Evolutionary conservation across 2,329 filamentous ascomycete species (phyloP), one percentile per base, ranked within the genome.

Genomic region (Cephalotrichum gorgonifer): DNA sequence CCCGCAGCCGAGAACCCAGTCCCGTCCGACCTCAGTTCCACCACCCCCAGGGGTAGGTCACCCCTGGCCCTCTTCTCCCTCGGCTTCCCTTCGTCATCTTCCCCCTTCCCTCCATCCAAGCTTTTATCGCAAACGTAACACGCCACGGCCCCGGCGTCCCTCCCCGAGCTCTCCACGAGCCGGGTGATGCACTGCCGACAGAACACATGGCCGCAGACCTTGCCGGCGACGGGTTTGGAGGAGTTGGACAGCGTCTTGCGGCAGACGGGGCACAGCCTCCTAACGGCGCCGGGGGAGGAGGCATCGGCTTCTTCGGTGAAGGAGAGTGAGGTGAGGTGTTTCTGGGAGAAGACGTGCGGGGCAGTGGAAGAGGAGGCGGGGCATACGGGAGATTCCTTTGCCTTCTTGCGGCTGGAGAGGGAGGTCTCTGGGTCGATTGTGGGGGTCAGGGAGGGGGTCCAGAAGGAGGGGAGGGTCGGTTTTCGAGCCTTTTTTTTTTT

Each of bases 1-100:
- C 93, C 91, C n/a, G 85, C 83, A 4, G 88, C 86, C 4, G 91
- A 90, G 65, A 95, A 97, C 0, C 91, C 91, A 0, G 91, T 97
- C 1, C 91, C 91, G 57, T 96, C 91, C 31, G 84, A 87, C 55
- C 79, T 82, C 44, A 97, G 76, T 59, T 86, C 80, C 3, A 96
- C 83, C 30, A 96, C 61, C 0, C 90, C 90, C 0, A 83, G 79
- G 52, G 74, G 79, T 31, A 85, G 74, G 47, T 71, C 78, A 31
- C 81, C 75, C 56, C 78, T 78, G 39, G 55, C 55, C 60, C 57
- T 74, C 65, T 48, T 68, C 66, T 43, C 66, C 64, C 42, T 65
- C 64, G 27, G 68, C 70, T 6, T 38, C 41, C 15, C 44, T 20
- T 9, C 31, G 15, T 43, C 41, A 9, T 22, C 44, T 8, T 35